Percentiles rank a stretch among this genome's conserved stretches.
Evolutionary conservation across 345 rosid species (phyloP).

Genomic region (Hypericum perforatum): DNA sequence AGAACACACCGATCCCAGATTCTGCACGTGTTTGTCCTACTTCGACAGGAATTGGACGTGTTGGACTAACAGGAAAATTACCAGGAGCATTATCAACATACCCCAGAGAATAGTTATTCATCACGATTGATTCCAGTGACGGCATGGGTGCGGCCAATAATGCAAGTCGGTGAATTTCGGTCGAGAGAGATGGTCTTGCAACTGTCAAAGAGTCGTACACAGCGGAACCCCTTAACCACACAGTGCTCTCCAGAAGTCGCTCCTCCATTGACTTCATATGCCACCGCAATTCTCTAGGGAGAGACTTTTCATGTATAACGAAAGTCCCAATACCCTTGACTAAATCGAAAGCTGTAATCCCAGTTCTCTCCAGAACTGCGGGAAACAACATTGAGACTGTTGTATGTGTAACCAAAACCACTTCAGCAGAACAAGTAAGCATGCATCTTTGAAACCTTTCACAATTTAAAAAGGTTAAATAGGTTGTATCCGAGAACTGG

Average conservation of each 20-base stretch:
- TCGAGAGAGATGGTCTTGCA: constrained; percentile 60
- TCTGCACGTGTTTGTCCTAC: constrained; percentile 99
- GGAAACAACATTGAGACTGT: constrained; percentile 92
- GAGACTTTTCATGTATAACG: constrained; percentile 88
- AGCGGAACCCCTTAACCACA: constrained; percentile 94
- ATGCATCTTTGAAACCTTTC: constrained; percentile 97
- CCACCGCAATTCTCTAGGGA: constrained; percentile 92
- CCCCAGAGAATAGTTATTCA: constrained; percentile 46
- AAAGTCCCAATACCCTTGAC: constrained; percentile 98
- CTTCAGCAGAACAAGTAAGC: constrained; percentile 95
- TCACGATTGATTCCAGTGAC: constrained; percentile 71
- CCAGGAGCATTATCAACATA: constrained; percentile 42
- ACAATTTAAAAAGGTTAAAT: constrained; percentile 77
- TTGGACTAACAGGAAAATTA: constrained; percentile 53
- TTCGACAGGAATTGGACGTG: constrained; percentile 85
- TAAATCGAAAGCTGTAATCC: constrained; percentile 96
- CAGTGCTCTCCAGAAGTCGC: constrained; percentile 95
- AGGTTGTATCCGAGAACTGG: constrained; percentile 60
- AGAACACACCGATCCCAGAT: constrained; percentile 79
- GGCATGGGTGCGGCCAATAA: constrained; percentile 83
- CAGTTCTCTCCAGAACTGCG: constrained; percentile 93
- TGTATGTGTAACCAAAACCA: constrained; percentile 89
- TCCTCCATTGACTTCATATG: constrained; percentile 94
- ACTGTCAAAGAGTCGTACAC: constrained; percentile 89
- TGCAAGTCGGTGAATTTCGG: constrained; percentile 58